These are phyloP conservation scores for Lentinula novae-zelandiae DNA, from an alignment of 1,284 basidiomycete genomes.

Conservation along the genomic window DNA sequence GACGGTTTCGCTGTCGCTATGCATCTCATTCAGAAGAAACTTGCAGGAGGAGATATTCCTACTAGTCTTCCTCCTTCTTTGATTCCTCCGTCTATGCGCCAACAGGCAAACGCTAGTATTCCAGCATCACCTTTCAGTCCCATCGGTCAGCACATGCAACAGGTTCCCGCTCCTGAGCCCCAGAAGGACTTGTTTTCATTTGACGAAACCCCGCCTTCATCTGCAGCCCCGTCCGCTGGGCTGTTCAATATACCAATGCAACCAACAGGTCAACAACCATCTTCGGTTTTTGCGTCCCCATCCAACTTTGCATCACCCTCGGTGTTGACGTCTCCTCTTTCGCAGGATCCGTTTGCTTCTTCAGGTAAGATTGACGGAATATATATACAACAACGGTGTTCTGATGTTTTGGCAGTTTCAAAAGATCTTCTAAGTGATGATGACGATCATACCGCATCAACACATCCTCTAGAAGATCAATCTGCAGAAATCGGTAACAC, in stretches of 20 bases:
- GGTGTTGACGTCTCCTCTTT: slow-evolving; percentile 19
- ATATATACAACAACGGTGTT: background rate
- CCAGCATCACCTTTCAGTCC: slow-evolving; percentile 29
- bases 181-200: slow-evolving; percentile 42
- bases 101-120: slow-evolving; percentile 29
- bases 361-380: slow-evolving; percentile 23
- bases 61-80: slow-evolving; percentile 67
- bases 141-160: slow-evolving; percentile 25
- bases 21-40: slow-evolving; percentile 88
- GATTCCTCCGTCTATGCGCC: slow-evolving; percentile 78
- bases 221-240: slow-evolving; percentile 33
- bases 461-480: slow-evolving; percentile 57
- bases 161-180: slow-evolving; percentile 30
- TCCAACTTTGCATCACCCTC: slow-evolving; percentile 13
- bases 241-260: slow-evolving; percentile 15
- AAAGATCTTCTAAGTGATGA: slow-evolving; percentile 71
- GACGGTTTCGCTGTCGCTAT: slow-evolving; percentile 98
- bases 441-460: slow-evolving; percentile 47
- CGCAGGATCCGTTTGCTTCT: slow-evolving; percentile 37
- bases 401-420: slow-evolving; percentile 25
- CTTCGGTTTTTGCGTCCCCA: background rate
- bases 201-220: slow-evolving; percentile 63
- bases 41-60: slow-evolving; percentile 85
- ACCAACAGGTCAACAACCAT: slow-evolving; percentile 13
- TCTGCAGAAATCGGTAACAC: slow-evolving; percentile 84